Base-by-base conservation (phyloP, 1,139 yeast genomes). In the Diutina rugosa region DNA sequence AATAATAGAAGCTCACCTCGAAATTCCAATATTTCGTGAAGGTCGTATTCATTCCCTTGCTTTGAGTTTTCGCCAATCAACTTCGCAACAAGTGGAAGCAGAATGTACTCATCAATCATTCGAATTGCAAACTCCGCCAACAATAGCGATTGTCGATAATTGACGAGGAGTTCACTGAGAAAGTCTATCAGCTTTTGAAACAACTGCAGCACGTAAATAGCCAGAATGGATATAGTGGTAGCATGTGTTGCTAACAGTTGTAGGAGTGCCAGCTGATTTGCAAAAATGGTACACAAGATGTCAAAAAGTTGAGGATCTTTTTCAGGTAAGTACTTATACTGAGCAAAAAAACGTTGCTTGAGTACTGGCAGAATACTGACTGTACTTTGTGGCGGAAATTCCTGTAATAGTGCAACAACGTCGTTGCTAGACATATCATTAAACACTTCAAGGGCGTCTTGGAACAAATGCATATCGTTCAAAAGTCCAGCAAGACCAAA, bases 371-470 rank as follows among this genome's bases (percentile, higher is more conserved):
- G 29, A 9, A 30, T 12, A 5, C 16, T 12, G 6, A 6, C 16
- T 12, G 12, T 29, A 10, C 12, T 29, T 4, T 28, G 16, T 1
- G 29, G 8, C 8, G 38, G 21, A 10, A 35, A 12, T 3, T 46
- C 49, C 8, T 30, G 44, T 9, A 32, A 4, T 3, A 49, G 26
- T 4, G 32, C 41, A n/a, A 30, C 35, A 47, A 47, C n/a, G 8
- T 49, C 53, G 28, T 38, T 16, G 7, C 57, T 58, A 6, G 64
- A 61, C 10, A 73, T 66, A 54, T 77, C 78, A 55, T 75, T 75
- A 59, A 79, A 80, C 9, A 77, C 72, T 3, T 65, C 66, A 51
- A 84, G 67, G 0, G 90, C 75, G 57, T 86, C 93, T 56, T 81
- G 85, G 56, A 74, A 71, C 5, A 87, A 69, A 54, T 74, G 72